Conservation (phyloP, 2,329 filamentous ascomycete species). For the Neopestalotiopsis sp. region DNA sequence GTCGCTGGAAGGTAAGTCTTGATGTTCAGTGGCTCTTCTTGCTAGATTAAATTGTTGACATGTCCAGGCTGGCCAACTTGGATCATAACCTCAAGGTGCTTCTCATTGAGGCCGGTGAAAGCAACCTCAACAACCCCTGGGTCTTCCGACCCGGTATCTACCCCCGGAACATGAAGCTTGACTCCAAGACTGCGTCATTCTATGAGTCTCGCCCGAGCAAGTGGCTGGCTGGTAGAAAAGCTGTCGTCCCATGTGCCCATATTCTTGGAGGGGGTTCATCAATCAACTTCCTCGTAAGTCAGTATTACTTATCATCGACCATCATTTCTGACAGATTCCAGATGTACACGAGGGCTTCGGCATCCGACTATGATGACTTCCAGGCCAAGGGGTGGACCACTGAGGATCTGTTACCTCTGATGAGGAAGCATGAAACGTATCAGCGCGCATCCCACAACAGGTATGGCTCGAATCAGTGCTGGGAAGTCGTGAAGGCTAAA, state of each 20-base stretch:
- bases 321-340: conserved; percentile 32
- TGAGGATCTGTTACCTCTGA: conserved; percentile 74
- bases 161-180: conserved; percentile 69
- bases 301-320: too few relatives aligned
- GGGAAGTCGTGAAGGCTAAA: conserved; percentile 33
- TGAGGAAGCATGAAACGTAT: conserved; percentile 83
- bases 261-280: conserved; percentile 74
- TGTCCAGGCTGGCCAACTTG: conserved; percentile 69
- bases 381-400: conserved; percentile 81
- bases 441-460: conserved; percentile 67
- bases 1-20: conserved; percentile 57
- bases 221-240: conserved; percentile 72
- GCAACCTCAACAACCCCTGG: conserved; percentile 76
- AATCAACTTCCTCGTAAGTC: conserved; percentile 76
- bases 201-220: conserved; percentile 79
- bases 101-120: conserved; percentile 39
- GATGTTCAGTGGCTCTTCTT: conserved; percentile 4
- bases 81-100: conserved; percentile 74
- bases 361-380: conserved; percentile 79
- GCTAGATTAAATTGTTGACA: conserved; percentile 38
- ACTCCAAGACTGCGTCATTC: conserved; percentile 63
- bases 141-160: conserved; percentile 78
- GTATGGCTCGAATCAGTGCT: conserved; percentile 31
- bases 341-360: conserved; percentile 77
- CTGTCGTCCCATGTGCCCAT: conserved; percentile 76